Evolutionary conservation across 495 filamentous ascomycete species (phyloP).

Genomic region (Chaetomium cochliodes): DNA sequence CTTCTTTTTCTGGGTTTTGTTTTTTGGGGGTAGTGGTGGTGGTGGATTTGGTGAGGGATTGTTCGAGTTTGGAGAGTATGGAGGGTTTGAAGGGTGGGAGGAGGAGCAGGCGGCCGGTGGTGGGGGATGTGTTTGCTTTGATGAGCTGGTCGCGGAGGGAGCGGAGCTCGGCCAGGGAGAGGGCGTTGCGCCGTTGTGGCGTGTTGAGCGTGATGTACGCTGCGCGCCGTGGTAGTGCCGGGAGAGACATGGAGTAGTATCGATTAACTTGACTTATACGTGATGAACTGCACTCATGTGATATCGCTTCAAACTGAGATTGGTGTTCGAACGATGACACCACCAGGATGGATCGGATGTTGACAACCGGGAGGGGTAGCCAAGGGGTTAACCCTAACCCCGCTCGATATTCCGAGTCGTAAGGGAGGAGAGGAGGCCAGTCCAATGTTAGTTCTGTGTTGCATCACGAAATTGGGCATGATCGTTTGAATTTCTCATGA

Average conservation of each 20-base stretch:
- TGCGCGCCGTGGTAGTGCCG: constrained; percentile 12
- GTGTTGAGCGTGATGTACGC: constrained; percentile 22
- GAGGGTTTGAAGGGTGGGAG: constrained; percentile 31
- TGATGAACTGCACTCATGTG: neutral
- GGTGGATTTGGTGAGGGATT: neutral
- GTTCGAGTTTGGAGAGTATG: constrained; percentile 16
- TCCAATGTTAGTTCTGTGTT: too few species aligned
- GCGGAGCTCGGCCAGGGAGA: constrained; percentile 27
- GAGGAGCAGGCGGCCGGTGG: constrained; percentile 19
- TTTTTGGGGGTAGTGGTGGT: neutral
- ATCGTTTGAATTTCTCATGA: too few species aligned
- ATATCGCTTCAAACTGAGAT: neutral
- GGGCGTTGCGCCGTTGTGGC: constrained; percentile 26
- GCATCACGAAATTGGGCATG: too few species aligned
- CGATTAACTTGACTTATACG: neutral
- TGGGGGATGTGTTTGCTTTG: constrained; percentile 27
- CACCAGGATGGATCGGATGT: neutral
- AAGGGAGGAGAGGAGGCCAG: neutral
- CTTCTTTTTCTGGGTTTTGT: neutral
- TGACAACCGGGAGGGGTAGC: neutral
- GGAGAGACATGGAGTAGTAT: constrained; percentile 8
- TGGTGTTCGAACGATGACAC: neutral
- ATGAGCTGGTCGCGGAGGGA: constrained; percentile 28
- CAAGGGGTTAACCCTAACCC: neutral
- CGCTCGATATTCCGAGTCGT: neutral